Base-by-base conservation (phyloP, 129 eudicot species). In the Escallonia herrerae region DNA sequence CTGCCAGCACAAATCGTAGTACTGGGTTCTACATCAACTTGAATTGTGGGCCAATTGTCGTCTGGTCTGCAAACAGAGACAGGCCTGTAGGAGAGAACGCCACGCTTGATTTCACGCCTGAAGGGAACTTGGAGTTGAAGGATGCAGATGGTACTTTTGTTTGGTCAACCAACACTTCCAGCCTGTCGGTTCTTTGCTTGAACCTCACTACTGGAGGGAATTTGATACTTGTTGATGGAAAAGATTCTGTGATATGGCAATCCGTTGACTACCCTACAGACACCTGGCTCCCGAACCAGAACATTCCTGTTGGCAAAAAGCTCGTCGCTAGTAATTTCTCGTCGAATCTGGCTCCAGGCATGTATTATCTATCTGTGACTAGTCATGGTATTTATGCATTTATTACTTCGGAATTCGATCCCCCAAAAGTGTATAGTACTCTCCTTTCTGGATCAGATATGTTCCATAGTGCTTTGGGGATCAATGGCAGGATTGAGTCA, bases 41-140 rank as follows among this genome's bases (percentile, higher is more conserved):
- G n/a, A n/a, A n/a, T 1, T 22, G 1, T 22, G 33, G 33, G 33
- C 52, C 53, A 15, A 52, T 62, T 43, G 37, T 72, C 13, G 64
- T 77, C 4, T 77, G 81, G 81, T 60, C 62, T 53, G 81, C 81
- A 41, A 77, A 77, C 59, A 66, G 81, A 45, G 60, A 77, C 40
- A 48, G 54, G 10, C 65, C 70, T 1, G 74, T 71, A 2, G 41
- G 53, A 4, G 49, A 65, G 53, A 75, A 76, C 7, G 75, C 76
- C 37, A 53, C 2, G 13, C 51, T 78, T 5, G 53, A 44, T 49
- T 54, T 78, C 45, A 78, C 63, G 6, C 60, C 53, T 53, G 39
- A 38, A 3, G 83, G 78, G 38, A 65, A 68, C 2, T 64, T 72
- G 58, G 63, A 54, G 5, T 58, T 73, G 11, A 54, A 58, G 0